Base-by-base conservation (phyloP, 179 eudicot species). In the Beta lomatogona region DNA sequence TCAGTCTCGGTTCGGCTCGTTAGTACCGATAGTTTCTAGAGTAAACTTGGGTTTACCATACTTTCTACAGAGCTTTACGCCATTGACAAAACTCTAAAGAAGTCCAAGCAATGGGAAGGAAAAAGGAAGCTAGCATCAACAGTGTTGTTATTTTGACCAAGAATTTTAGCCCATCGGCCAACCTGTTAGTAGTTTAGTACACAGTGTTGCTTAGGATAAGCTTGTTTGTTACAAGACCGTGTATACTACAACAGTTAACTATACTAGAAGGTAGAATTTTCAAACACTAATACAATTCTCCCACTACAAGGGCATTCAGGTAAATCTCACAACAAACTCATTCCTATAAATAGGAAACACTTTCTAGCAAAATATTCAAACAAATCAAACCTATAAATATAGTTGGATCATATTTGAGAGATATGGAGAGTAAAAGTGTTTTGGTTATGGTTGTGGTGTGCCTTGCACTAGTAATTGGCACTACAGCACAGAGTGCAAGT, bases 401-500 rank as follows among this genome's bases (percentile, higher is more conserved):
- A 52, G 8, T 10, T 14, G 10, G 1, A 28, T 46, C 7, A 19
- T 21, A 63, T 14, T 63, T 22, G 31, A 21, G 64, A 50, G 7
- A 60, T 10, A 84, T 76, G 86, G 63, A 19, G 74, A 77, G 41
- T 50, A 52, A 44, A 0, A 68, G 64, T 48, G 3, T 85, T 21
- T n/a, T 79, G n/a, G 73, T 55, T 11, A 16, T 66, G 52, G 81
- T 66, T 16, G 57, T 79, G 53, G 77, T 76, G 69, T 79, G 81
- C 48, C 28, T 74, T 14, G 77, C 77, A 55, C 52, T 85, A 44
- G 81, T 70, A 74, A 82, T 60, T 25, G 82, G 75, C 25, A 69
- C 45, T 59, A 5, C 67, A 7, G 90, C 84, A 0, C 90, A 87
- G 25, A 82, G 91, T 4, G 91, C 89, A 16, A 77, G 19, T 9